Percentiles rank a stretch among this genome's conserved stretches.
Conservation (phyloP, 805 yeast genomes). For the Yarrowia yakushimensis region DNA sequence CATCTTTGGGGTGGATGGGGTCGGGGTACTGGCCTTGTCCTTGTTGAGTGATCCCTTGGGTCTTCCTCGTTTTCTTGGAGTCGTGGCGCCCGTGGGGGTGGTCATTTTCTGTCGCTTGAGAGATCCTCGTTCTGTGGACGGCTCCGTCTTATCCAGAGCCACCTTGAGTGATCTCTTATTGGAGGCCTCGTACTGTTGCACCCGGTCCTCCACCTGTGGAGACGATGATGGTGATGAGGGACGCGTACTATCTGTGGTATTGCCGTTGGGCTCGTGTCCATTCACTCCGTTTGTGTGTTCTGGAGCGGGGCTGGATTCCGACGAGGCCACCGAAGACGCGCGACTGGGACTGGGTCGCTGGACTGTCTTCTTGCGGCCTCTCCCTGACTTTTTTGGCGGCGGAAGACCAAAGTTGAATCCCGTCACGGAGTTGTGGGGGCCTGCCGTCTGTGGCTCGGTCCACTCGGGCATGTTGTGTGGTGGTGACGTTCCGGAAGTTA, state of each 20-base stretch:
- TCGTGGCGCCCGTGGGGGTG: background rate
- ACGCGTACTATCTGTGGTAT: slow-evolving; percentile 19
- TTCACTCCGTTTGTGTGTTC: slow-evolving; percentile 1
- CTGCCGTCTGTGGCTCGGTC: slow-evolving; percentile 57
- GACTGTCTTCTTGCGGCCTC: slow-evolving; percentile 15
- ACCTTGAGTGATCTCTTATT: slow-evolving; percentile 16
- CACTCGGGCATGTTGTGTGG: slow-evolving; percentile 34
- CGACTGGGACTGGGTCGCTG: slow-evolving; percentile 17
- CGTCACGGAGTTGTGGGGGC: slow-evolving; percentile 57
- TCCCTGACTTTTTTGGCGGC: slow-evolving; percentile 46
- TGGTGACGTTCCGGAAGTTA: background rate
- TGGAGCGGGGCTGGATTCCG: slow-evolving; percentile 9
- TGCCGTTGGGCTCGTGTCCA: slow-evolving; percentile 17
- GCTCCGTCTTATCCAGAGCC: slow-evolving; percentile 18
- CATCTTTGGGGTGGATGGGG: background rate
- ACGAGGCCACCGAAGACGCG: slow-evolving; percentile 20
- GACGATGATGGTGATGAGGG: slow-evolving; percentile 12
- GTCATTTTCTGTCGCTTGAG: slow-evolving; percentile 26
- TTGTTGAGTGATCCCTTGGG: slow-evolving; percentile 1
- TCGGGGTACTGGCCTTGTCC: background rate
- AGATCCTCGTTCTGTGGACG: slow-evolving; percentile 15
- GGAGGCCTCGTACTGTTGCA: background rate
- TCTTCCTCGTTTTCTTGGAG: slow-evolving; percentile 2
- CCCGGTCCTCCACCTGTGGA: slow-evolving; percentile 16
- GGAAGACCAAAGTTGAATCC: slow-evolving; percentile 70